Base-by-base conservation (phyloP, 1,139 yeast species). In the Pichia sp. region DNA sequence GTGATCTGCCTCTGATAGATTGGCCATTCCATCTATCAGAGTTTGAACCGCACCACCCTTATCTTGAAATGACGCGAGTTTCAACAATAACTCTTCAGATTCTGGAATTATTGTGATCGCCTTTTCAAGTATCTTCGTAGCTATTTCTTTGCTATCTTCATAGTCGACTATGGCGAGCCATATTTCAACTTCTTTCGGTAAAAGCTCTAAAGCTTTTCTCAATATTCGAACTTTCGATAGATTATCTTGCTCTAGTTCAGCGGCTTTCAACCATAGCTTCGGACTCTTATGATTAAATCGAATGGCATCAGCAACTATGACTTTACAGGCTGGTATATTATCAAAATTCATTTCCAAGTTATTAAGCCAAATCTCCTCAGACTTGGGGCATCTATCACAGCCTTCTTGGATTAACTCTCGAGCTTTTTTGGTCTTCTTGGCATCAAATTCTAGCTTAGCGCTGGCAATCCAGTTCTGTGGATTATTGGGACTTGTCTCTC, bases 381-480 rank as follows among this genome's bases (percentile, higher is more conserved):
- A 72, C 32, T 63, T 64, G 0, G 91, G 87, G 41, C 88, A 74
- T 33, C 63, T 64, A 7, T 63, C 65, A 53, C 96, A 84, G 2
- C 94, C 98, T 51, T 84, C 75, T 21, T 66, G 67, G 5, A 87
- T 78, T 11, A 82, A 47, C 25, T 61, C 60, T 41, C 72, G 69
- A 0, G 98, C 96, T 19, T 61, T 60, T 6, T 61, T 62, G 40
- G 64, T 64, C 37, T 76, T 76, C 28, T 67, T 66, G 1, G 79
- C 81, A 34, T 70, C 72, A 44, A 77, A 82, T 53, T 91, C 97
- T 10, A 87, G 56, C 33, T 87, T 60, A 0, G 96, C 94, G 26
- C 88, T 74, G 0, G 94, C 86, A 21, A 91, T 83, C 96, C 96
- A 91, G 11, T 86, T 85, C 34, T 74, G 72, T 0, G 94, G 72